phyloP scores from a whole-genome alignment of 2,329 filamentous ascomycete genomes.

The Aquanectria penicillioides region DNA sequence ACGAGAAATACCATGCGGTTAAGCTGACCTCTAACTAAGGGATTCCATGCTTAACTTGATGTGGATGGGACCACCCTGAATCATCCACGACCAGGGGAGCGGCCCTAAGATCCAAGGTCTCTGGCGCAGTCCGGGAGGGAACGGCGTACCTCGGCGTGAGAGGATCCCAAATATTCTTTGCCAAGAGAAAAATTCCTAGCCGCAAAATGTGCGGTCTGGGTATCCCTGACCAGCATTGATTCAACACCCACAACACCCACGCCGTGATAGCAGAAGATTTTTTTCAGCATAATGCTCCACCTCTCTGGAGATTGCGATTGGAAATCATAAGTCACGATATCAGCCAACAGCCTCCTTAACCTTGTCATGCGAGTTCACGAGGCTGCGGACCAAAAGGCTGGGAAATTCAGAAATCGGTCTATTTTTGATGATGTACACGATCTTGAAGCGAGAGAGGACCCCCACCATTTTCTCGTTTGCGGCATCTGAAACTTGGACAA shows the following conservation, averaged over 20 bases:
- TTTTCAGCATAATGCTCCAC: constrained; percentile 40
- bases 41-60: constrained; percentile 22
- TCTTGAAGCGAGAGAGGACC: constrained; percentile 13
- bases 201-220: constrained; percentile 38
- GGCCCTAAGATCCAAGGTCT: constrained; percentile 18
- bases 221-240: constrained; percentile 36
- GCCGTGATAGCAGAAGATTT: constrained; percentile 34
- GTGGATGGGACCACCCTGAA: constrained; percentile 25
- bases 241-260: constrained; percentile 21
- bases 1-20: constrained; percentile 29
- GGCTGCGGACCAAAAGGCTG: constrained; percentile 31
- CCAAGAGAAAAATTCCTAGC: constrained; percentile 31
- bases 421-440: constrained; percentile 25
- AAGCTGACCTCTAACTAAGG: constrained; percentile 23
- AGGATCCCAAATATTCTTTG: constrained; percentile 17
- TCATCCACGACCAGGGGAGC: constrained; percentile 20
- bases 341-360: constrained; percentile 20
- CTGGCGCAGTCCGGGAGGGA: constrained; percentile 18
- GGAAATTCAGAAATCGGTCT: constrained; percentile 22
- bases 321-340: constrained; percentile 29
- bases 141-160: constrained; percentile 13
- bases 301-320: constrained; percentile 34
- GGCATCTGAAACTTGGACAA: constrained; percentile 27
- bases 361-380: constrained; percentile 32
- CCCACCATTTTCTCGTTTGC: constrained; percentile 27